These are phyloP conservation scores for Solanum appendiculatum DNA, from an alignment of 257 asterid species.

Conservation along the genomic window DNA sequence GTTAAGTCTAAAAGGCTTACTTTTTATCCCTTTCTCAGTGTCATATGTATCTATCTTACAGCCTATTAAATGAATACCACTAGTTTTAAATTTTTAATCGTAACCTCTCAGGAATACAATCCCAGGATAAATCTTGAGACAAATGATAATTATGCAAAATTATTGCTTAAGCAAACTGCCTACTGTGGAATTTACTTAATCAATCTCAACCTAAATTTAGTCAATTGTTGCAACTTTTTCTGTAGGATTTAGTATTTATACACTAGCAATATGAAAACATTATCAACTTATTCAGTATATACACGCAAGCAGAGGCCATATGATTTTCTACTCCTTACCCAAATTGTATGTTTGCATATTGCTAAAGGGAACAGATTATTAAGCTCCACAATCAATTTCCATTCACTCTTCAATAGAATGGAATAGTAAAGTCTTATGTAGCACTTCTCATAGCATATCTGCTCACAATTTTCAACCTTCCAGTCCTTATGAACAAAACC, in stretches of 20 bases:
- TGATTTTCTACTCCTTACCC: background rate
- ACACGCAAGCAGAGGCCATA: background rate
- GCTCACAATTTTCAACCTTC: background rate
- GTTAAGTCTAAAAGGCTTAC: background rate
- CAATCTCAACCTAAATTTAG: background rate
- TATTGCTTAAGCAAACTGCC: background rate
- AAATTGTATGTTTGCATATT: background rate
- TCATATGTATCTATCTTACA: background rate
- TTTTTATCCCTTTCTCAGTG: background rate
- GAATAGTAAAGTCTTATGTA: background rate
- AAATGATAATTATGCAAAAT: background rate
- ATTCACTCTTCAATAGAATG: background rate
- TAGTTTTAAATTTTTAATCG: background rate
- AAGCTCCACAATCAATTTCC: background rate
- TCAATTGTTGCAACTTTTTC: background rate
- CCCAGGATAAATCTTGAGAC: background rate
- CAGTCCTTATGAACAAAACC: background rate
- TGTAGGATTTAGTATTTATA: background rate
- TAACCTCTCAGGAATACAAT: background rate
- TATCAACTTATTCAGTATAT: background rate
- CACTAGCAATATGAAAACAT: background rate
- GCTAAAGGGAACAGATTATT: background rate
- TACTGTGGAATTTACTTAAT: background rate
- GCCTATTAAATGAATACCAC: background rate
- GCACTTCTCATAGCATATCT: background rate